These are phyloP conservation scores for Oryza glaberrima DNA, from an alignment of 176 grass and related monocot species.

Conservation along the genomic window DNA sequence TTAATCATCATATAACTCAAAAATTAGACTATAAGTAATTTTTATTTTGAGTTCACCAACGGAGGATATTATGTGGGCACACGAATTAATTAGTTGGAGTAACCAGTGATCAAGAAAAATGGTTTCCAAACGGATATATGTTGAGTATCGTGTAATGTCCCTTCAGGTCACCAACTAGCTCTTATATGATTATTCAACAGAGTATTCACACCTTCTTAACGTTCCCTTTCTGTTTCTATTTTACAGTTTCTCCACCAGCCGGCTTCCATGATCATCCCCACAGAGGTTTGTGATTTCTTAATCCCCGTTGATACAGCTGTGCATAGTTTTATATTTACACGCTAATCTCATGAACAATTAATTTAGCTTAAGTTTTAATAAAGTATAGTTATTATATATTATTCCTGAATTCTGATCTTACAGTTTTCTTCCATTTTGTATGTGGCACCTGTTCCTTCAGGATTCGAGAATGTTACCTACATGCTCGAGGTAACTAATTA, in stretches of 20 bases:
- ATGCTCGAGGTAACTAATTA: constrained; percentile 72
- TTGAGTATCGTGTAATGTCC: too few species aligned
- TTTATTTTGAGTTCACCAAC: too few species aligned
- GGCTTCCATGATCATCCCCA: constrained; percentile 81
- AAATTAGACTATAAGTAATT: too few species aligned
- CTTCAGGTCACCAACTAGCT: background rate
- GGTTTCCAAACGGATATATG: background rate
- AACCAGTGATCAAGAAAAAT: background rate
- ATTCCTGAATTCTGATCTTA: background rate
- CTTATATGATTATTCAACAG: background rate
- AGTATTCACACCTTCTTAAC: background rate
- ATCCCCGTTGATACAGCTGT: background rate
- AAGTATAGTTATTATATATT: background rate
- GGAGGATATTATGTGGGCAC: background rate
- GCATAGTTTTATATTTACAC: background rate
- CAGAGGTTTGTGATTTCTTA: constrained; percentile 45
- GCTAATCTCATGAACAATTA: background rate
- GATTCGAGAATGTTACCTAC: constrained; percentile 81
- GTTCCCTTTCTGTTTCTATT: background rate
- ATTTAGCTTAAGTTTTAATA: background rate
- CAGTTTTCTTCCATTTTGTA: background rate
- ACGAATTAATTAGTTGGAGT: background rate
- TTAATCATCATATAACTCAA: too few species aligned
- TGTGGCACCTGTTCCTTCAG: constrained; percentile 19
- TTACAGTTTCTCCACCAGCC: constrained; percentile 70